Evolutionary conservation across 169 alveolate genomes (phyloP), one percentile per base, ranked within the genome.

Genomic region (Plasmodium gonderi): DNA sequence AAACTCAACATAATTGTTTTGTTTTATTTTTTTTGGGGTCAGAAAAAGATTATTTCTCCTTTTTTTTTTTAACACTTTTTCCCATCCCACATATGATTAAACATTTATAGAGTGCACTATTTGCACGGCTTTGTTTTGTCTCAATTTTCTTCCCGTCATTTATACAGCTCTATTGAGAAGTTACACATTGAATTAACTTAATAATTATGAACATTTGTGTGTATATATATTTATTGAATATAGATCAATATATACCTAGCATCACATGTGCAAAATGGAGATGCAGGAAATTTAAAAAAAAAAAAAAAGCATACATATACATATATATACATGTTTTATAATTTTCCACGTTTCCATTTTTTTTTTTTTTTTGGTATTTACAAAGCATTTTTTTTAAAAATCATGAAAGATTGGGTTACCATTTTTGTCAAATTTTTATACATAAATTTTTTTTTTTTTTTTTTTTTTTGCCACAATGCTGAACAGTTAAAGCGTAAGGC

Each of bases 291-390:
- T 23, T 60, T 60, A 20, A 23, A 60, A 60, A 60, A 23, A 23
- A 60, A n/a, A n/a, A n/a, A n/a, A n/a, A n/a, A n/a, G n/a, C n/a
- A n/a, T n/a, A n/a, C n/a, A n/a, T n/a, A 60, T 60, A 60, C 26
- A 60, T 20, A 23, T 60, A n/a, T 36, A 20, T n/a, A 60, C 72
- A 8, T 60, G n/a, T 51, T 60, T 60, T 23, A 23, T 23, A 60
- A 23, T 60, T 60, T 20, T 29, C 72, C 40, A 23, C 11, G 26
- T 60, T n/a, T 14, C 72, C 26, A 23, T 54, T 54, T 54, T 14
- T 60, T 60, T 60, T 60, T 60, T 60, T 60, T 60, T 60, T 60
- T 60, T 60, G 17, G 69, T 54, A 54, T 54, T 54, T 54, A 54
- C 69, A 17, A 20, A 20, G 29, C n/a, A 9, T 3, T 17, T 54